Percentiles rank a stretch among this genome's conserved stretches.
Conservation (phyloP, 768 basidiomycete genomes). For the Leccinum obscurum region DNA sequence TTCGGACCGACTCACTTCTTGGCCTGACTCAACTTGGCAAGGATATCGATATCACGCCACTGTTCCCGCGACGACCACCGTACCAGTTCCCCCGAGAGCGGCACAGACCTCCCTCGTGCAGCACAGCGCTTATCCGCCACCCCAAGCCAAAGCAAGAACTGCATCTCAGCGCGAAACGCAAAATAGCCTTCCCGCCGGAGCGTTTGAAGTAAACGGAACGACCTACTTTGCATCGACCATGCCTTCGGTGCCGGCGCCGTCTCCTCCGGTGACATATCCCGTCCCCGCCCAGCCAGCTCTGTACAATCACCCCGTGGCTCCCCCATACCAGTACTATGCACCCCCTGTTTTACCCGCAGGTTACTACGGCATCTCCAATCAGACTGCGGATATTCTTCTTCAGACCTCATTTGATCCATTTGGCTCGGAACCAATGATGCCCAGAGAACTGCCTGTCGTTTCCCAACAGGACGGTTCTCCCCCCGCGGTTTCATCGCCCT, state of each 20-base stretch:
- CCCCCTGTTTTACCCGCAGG: constrained; percentile 5
- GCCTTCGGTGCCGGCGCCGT: constrained; percentile 1
- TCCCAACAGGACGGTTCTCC: constrained; percentile 1
- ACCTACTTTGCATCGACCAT: constrained; percentile 26
- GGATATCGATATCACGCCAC: constrained; percentile 30
- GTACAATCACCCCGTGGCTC: constrained; percentile 8
- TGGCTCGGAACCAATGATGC: constrained; percentile 15
- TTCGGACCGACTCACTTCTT: constrained; percentile 17
- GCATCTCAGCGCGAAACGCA: background rate
- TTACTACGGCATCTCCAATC: constrained; percentile 8
- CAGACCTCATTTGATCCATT: constrained; percentile 24
- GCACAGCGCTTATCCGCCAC: constrained; percentile 1
- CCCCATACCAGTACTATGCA: constrained; percentile 12
- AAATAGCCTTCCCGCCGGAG: constrained; percentile 12
- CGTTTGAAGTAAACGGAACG: constrained; percentile 31
- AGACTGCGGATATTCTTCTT: background rate
- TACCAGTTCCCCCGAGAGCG: background rate
- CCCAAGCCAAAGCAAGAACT: background rate
- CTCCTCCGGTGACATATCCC: constrained; percentile 9
- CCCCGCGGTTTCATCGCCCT: background rate
- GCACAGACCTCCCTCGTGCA: constrained; percentile 3
- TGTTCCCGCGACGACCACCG: constrained; percentile 16
- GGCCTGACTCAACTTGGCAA: constrained; percentile 17
- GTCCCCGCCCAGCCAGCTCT: constrained; percentile 6
- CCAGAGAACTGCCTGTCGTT: constrained; percentile 14